A percentile compares a stretch with the other conserved stretches of the same genome.
Evolutionary conservation across 495 filamentous ascomycete species (phyloP).

Genomic region (Penicillium simplicissimum): DNA sequence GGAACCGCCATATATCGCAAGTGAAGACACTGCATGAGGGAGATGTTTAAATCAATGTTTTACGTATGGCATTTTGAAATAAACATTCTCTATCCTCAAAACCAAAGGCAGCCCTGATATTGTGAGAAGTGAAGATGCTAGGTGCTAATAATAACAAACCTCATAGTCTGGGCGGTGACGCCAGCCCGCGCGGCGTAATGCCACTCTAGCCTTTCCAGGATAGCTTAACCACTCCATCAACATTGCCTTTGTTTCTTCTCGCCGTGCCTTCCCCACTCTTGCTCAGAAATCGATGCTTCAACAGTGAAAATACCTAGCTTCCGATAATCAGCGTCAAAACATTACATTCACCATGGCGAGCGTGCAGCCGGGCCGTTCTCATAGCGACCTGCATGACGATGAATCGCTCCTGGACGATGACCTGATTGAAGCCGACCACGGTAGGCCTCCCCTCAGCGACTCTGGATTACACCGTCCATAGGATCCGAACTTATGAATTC

Average conservation of each 20-base stretch:
- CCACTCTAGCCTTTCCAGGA: slow-evolving; percentile 51
- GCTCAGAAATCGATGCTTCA: slow-evolving; percentile 19
- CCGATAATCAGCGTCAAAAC: slow-evolving; percentile 1
- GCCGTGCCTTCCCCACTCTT: slow-evolving; percentile 8
- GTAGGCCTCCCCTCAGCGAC: slow-evolving; percentile 47
- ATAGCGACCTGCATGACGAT: slow-evolving; percentile 47
- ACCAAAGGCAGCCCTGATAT: not conserved
- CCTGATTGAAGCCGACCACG: slow-evolving; percentile 94
- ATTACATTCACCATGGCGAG: slow-evolving; percentile 46
- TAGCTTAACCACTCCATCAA: slow-evolving; percentile 30
- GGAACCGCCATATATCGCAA: slow-evolving; percentile 33
- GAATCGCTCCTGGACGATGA: slow-evolving; percentile 80
- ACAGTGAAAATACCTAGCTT: slow-evolving; percentile 8
- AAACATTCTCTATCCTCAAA: not conserved
- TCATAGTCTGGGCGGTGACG: slow-evolving; percentile 20
- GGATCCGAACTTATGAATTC: not conserved
- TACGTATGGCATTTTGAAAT: too few relatives aligned
- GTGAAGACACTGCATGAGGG: not conserved
- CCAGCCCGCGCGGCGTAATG: slow-evolving; percentile 37
- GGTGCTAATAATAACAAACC: slow-evolving; percentile 21
- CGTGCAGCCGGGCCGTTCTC: slow-evolving; percentile 39
- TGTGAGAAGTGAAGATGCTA: not conserved
- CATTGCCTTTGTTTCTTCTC: slow-evolving; percentile 17
- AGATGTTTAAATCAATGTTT: not conserved
- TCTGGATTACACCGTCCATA: not conserved